phyloP scores from a whole-genome alignment of 805 yeast genomes.

The Candida xiaguanensis region DNA sequence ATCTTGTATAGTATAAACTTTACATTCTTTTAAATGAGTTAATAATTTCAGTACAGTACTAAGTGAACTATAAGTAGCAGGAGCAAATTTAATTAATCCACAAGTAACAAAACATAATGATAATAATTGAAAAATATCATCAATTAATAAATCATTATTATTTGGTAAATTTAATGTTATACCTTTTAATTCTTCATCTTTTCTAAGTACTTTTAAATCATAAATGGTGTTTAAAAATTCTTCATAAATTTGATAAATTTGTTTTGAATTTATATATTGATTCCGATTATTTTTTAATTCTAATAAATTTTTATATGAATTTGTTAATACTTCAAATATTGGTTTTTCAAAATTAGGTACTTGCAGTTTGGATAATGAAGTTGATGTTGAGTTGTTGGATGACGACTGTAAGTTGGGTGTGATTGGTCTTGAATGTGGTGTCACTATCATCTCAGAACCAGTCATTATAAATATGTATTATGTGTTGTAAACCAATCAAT shows the following conservation, averaged over 20 bases:
- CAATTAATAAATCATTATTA: constrained; percentile 68
- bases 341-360: constrained; percentile 37
- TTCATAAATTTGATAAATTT: constrained; percentile 58
- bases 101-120: constrained; percentile 88
- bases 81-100: constrained; percentile 85
- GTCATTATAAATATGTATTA: not conserved
- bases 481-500: no score
- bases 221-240: constrained; percentile 52
- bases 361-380: constrained; percentile 1
- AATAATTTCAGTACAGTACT: constrained; percentile 82
- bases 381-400: not conserved
- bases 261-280: constrained; percentile 63
- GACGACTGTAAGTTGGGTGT: constrained; percentile 6
- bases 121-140: constrained; percentile 85
- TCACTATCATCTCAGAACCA: constrained; percentile 3
- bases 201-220: constrained; percentile 51
- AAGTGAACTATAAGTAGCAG: constrained; percentile 89
- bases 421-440: constrained; percentile 10
- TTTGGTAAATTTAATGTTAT: constrained; percentile 39
- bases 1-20: constrained; percentile 81
- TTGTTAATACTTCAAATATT: constrained; percentile 24
- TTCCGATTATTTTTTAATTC: constrained; percentile 57
- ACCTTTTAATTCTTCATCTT: constrained; percentile 40
- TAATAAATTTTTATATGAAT: constrained; percentile 25
- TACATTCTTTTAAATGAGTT: constrained; percentile 76